Evolutionary conservation across 352 stramenopile genomes (phyloP).

Genomic region (Globisporangium uncinulatum): DNA sequence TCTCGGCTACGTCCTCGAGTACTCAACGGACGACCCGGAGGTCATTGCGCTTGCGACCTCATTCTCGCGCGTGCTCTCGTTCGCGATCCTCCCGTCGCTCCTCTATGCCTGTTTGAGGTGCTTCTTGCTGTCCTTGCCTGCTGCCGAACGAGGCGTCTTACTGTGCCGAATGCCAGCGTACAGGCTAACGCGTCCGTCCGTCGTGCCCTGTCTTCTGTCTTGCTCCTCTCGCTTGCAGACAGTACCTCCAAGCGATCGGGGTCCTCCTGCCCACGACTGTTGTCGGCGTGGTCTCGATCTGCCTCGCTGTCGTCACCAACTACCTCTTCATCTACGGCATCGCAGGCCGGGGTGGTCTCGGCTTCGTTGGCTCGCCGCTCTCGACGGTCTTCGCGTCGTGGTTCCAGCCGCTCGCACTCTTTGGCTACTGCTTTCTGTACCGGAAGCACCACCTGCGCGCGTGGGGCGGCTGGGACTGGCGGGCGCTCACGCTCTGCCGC

Average conservation of each 20-base stretch:
- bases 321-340: constrained; percentile 72
- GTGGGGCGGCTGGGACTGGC: constrained; percentile 53
- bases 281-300: constrained; percentile 58
- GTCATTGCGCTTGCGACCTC: constrained; percentile 55
- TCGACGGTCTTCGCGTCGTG: constrained; percentile 72
- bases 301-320: constrained; percentile 48
- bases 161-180: no score
- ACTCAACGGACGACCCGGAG: constrained; percentile 57
- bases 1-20: constrained; percentile 44
- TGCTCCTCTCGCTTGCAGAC: not conserved
- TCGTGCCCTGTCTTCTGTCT: no score
- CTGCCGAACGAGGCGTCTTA: no score
- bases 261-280: not conserved
- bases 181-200: no score
- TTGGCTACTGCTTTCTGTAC: constrained; percentile 54
- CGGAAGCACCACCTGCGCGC: constrained; percentile 47
- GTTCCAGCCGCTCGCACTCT: constrained; percentile 65
- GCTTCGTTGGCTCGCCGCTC: constrained; percentile 76
- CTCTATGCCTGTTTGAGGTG: constrained; percentile 45
- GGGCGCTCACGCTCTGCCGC: constrained; percentile 37
- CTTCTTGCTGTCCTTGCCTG: no score
- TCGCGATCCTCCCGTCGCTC: constrained; percentile 73
- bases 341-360: constrained; percentile 39
- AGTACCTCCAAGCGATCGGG: not conserved
- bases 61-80: constrained; percentile 72